Percentiles rank a stretch among this genome's conserved stretches.
phyloP scores from a whole-genome alignment of 208 protist species.

The Naegleria gruberi region DNA sequence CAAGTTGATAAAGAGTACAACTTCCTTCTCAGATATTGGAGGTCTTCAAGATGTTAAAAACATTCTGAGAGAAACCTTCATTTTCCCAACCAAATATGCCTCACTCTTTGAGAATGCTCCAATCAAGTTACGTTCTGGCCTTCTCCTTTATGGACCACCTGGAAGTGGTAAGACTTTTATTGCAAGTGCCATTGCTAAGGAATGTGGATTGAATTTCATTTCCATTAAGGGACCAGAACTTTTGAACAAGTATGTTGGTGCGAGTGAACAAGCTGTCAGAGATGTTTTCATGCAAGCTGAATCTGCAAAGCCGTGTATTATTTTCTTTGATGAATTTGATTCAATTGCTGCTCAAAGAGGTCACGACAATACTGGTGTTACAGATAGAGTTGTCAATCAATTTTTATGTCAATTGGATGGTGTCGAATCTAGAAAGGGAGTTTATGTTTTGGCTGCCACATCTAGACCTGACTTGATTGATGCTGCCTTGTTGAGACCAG shows the following conservation, averaged over 20 bases:
- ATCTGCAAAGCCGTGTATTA: conserved; percentile 55
- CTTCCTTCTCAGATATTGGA: conserved; percentile 57
- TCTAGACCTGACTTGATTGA: conserved; percentile 95
- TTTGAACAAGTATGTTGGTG: conserved; percentile 79
- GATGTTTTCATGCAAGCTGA: conserved; percentile 65
- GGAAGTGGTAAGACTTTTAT: conserved; percentile 66
- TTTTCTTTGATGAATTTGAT: conserved; percentile 84
- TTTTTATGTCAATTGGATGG: conserved; percentile 97
- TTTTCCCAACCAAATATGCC: conserved; percentile 37
- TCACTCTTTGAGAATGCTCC: conserved; percentile 58
- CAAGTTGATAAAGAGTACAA: neutral
- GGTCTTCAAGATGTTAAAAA: conserved; percentile 53
- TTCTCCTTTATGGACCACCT: conserved; percentile 77
- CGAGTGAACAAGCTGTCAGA: conserved; percentile 63
- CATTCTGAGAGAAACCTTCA: conserved; percentile 50
- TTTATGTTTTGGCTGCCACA: conserved; percentile 96
- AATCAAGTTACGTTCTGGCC: conserved; percentile 56
- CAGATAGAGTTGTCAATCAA: conserved; percentile 92
- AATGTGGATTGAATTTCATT: conserved; percentile 64
- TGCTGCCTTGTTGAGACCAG: conserved; percentile 75
- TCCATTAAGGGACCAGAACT: conserved; percentile 69
- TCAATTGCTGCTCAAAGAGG: conserved; percentile 69
- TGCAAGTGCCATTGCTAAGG: conserved; percentile 54
- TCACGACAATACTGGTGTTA: conserved; percentile 69
- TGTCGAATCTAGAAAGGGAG: conserved; percentile 76